Evolutionary conservation across 257 asterid genomes (phyloP).

Genomic region (Craterostigma plantagineum): DNA sequence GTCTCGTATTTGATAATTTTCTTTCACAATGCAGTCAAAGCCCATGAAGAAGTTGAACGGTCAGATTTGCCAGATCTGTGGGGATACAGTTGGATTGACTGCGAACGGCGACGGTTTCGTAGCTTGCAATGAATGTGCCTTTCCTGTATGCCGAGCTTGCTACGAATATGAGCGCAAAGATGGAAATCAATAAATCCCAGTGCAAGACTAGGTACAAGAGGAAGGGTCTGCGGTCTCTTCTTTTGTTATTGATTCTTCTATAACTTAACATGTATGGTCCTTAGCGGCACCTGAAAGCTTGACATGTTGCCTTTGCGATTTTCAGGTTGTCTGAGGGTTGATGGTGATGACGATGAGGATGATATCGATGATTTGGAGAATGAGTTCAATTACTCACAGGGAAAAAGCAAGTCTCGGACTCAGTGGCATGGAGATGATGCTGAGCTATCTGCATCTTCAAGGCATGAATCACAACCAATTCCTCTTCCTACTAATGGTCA

Average conservation of each 20-base stretch:
- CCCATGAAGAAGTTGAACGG: conserved; percentile 43
- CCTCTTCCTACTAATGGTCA: conserved; percentile 86
- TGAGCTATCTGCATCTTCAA: conserved; percentile 70
- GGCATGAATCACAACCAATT: conserved; percentile 70
- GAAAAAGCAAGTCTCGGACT: conserved; percentile 43
- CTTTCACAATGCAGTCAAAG: conserved; percentile 38
- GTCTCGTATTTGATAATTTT: too few relatives aligned
- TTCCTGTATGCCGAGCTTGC: conserved; percentile 87
- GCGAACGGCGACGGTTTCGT: conserved; percentile 60
- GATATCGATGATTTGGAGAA: conserved; percentile 70
- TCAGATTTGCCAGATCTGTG: conserved; percentile 84
- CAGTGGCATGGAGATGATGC: conserved; percentile 78
- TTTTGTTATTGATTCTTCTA: too few relatives aligned
- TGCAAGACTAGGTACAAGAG: conserved; percentile 88
- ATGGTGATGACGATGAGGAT: conserved; percentile 86
- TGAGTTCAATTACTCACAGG: conserved; percentile 50
- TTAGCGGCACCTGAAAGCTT: too few relatives aligned
- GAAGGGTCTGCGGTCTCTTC: too few relatives aligned
- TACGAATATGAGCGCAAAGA: conserved; percentile 88
- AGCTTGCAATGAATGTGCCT: conserved; percentile 91
- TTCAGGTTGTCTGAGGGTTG: conserved; percentile 81
- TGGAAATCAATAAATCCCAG: conserved; percentile 82
- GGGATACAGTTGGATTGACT: conserved; percentile 62
- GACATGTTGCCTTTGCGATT: conserved; percentile 8
- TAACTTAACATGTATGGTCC: conserved; percentile 1